Evolutionary conservation across 1,284 basidiomycete genomes (phyloP).

Genomic region (Malassezia sp.): DNA sequence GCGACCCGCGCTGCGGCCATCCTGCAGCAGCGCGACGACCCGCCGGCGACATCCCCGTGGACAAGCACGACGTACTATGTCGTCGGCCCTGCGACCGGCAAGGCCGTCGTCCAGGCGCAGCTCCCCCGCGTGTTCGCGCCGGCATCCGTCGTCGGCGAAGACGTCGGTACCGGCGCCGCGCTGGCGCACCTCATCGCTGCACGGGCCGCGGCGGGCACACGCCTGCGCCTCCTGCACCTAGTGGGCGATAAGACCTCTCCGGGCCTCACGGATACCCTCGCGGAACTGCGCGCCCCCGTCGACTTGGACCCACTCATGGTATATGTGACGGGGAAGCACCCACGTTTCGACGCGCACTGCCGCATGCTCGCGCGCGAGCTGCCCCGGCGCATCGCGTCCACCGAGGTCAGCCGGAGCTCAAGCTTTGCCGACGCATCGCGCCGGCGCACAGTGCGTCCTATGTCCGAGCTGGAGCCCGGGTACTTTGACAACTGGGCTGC

Average conservation of each 20-base stretch:
- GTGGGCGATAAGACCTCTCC: slow-evolving; percentile 37
- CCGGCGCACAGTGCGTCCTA: no score
- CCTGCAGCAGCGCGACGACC: slow-evolving; percentile 13
- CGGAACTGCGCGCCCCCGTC: slow-evolving; percentile 18
- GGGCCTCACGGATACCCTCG: slow-evolving; percentile 26
- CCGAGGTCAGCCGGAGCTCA: no score
- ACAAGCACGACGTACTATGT: slow-evolving; percentile 38
- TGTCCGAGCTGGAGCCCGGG: no score
- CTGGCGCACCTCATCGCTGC: slow-evolving; percentile 27
- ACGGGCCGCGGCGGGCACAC: not conserved
- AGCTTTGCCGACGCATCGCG: no score
- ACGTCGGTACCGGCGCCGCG: slow-evolving; percentile 32
- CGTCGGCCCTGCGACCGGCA: slow-evolving; percentile 37
- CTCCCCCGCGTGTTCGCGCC: slow-evolving; percentile 27
- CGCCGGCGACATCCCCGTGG: slow-evolving; percentile 19
- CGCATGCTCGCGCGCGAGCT: slow-evolving; percentile 23
- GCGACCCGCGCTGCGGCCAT: slow-evolving; percentile 17
- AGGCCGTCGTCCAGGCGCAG: slow-evolving; percentile 19
- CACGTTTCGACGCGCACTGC: slow-evolving; percentile 24
- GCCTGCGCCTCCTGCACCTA: slow-evolving; percentile 27
- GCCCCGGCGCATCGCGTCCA: no score
- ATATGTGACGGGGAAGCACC: slow-evolving; percentile 32
- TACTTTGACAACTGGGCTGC: no score
- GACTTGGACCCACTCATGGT: slow-evolving; percentile 29
- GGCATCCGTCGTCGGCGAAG: slow-evolving; percentile 27